Percentiles rank a stretch among this genome's conserved stretches.
Evolutionary conservation across 2,329 filamentous ascomycete species (phyloP).

Genomic region (Colletotrichum higginsianum): DNA sequence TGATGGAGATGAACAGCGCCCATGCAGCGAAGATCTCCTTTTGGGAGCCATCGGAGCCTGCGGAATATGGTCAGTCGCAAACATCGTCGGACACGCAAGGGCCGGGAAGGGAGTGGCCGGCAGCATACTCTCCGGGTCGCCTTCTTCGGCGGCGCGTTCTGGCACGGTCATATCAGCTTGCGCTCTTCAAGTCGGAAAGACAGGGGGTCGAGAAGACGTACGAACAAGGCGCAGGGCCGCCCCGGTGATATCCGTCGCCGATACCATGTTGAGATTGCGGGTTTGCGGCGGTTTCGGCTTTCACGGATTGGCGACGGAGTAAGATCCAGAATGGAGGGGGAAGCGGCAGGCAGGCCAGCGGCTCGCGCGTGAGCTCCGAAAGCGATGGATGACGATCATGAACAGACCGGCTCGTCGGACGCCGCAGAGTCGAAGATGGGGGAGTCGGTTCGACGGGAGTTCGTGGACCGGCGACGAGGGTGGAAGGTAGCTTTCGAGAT

Average conservation of each 20-base stretch:
- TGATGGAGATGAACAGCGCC: conserved; percentile 97
- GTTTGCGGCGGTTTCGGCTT: conserved; percentile 4
- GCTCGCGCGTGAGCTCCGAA: conserved; percentile 43
- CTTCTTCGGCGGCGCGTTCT: conserved; percentile 40
- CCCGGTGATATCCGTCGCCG: conserved; percentile 28
- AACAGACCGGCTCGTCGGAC: conserved; percentile 36
- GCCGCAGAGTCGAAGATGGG: conserved; percentile 13
- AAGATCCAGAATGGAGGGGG: conserved; percentile 36
- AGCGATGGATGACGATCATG: conserved; percentile 38
- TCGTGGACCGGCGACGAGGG: conserved; percentile 9
- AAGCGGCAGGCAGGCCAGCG: conserved; percentile 38
- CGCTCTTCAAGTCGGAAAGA: conserved; percentile 4
- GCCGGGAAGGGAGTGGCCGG: not conserved
- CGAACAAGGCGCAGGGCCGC: conserved; percentile 30
- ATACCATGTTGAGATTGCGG: conserved; percentile 26
- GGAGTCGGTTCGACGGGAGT: not conserved
- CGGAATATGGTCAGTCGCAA: conserved; percentile 34
- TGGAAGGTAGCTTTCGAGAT: conserved; percentile 17
- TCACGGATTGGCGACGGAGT: conserved; percentile 39
- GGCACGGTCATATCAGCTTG: conserved; percentile 20
- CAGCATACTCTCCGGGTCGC: conserved; percentile 39
- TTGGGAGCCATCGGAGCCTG: conserved; percentile 60
- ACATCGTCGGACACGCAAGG: conserved; percentile 13
- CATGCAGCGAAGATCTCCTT: conserved; percentile 97
- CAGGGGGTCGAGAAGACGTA: conserved; percentile 10